A percentile compares a stretch with the other conserved stretches of the same genome.
These are phyloP conservation scores for Globisporangium viniferum DNA, from an alignment of 352 stramenopile species.

Conservation along the genomic window DNA sequence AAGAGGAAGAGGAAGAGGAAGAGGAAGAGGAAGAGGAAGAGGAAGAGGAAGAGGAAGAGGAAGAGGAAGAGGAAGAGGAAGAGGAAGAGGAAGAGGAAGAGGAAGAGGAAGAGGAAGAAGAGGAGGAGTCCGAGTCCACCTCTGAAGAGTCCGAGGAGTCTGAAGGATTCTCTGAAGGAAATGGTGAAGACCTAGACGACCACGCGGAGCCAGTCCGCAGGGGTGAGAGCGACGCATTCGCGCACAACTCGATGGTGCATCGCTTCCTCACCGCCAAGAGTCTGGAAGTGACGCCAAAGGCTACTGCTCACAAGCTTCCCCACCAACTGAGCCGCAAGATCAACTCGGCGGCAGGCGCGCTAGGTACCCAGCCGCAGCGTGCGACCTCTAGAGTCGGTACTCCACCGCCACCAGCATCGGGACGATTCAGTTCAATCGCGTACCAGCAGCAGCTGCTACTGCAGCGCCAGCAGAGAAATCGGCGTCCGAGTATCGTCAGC, in stretches of 20 bases:
- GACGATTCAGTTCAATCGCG: neutral
- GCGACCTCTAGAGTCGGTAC: neutral
- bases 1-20: no score
- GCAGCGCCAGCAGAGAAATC: slow-evolving; percentile 13
- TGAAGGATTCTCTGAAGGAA: neutral
- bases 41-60: no score
- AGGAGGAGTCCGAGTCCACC: slow-evolving; percentile 16
- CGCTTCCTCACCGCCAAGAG: slow-evolving; percentile 16
- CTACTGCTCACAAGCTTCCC: neutral
- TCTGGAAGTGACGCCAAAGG: neutral
- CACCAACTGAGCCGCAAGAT: slow-evolving; percentile 7
- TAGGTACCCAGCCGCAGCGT: neutral
- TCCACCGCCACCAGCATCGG: neutral
- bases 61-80: no score
- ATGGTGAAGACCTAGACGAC: neutral
- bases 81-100: no score
- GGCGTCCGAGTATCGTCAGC: slow-evolving; percentile 25
- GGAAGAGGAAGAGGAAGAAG: slow-evolving; percentile 21
- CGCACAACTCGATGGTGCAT: slow-evolving; percentile 13
- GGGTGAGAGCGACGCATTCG: neutral
- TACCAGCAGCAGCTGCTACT: slow-evolving; percentile 19
- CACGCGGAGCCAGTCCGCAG: neutral
- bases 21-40: no score
- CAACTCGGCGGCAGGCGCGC: slow-evolving; percentile 5
- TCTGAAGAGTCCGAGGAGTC: slow-evolving; percentile 11